Percentiles rank a stretch among this genome's conserved stretches.
These are phyloP conservation scores for Talaromyces thailandensis DNA, from an alignment of 495 filamentous ascomycete genomes.

Conservation along the genomic window DNA sequence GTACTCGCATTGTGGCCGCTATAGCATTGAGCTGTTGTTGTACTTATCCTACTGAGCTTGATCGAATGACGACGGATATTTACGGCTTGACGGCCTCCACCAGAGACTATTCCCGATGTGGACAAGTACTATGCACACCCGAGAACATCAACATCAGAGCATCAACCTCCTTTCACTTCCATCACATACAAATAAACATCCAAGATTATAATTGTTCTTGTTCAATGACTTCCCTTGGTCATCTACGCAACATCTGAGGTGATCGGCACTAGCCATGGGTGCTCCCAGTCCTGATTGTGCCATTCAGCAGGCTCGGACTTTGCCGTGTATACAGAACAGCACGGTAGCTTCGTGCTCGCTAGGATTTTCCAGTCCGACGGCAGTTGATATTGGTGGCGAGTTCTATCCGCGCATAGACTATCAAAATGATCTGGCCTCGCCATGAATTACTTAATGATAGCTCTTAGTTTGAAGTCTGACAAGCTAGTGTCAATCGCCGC, in stretches of 20 bases:
- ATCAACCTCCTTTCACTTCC: too few relatives aligned
- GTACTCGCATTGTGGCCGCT: conserved; percentile 25
- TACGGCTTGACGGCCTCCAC: neutral
- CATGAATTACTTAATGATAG: too few relatives aligned
- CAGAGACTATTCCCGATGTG: neutral
- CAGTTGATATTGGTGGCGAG: too few relatives aligned
- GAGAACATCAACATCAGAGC: too few relatives aligned
- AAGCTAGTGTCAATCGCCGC: neutral
- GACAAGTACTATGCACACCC: neutral
- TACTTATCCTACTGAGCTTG: neutral
- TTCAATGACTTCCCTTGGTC: too few relatives aligned
- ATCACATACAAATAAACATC: too few relatives aligned
- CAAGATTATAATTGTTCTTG: too few relatives aligned
- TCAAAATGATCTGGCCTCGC: neutral
- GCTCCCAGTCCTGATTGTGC: too few relatives aligned
- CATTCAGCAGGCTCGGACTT: too few relatives aligned
- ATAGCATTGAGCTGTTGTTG: neutral
- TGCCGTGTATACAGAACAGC: too few relatives aligned
- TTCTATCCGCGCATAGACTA: neutral
- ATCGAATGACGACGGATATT: neutral
- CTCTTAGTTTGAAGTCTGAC: neutral
- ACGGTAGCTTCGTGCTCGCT: neutral
- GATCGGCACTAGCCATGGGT: too few relatives aligned
- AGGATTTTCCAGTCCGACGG: neutral
- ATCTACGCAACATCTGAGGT: too few relatives aligned